Evolutionary conservation across 2,329 filamentous ascomycete genomes (phyloP).

Genomic region (Sporothrix globosa): DNA sequence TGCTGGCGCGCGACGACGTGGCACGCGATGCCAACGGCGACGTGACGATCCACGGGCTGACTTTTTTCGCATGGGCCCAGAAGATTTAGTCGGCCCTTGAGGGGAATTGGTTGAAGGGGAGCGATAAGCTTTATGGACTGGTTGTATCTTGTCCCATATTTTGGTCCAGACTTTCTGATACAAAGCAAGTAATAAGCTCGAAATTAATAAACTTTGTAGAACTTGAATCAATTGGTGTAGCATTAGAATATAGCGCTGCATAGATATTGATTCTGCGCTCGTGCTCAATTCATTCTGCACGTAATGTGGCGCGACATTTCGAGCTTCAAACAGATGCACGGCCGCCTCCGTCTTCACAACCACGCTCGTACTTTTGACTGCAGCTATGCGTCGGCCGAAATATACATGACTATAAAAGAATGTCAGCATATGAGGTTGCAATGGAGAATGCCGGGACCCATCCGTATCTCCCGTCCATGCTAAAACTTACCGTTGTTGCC

Average conservation of each 20-base stretch:
- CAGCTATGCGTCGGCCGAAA: constrained; percentile 61
- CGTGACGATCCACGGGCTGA: constrained; percentile 66
- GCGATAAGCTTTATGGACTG: too few species aligned
- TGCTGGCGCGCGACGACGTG: constrained; percentile 58
- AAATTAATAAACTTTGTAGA: neutral
- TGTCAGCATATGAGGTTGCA: constrained; percentile 34
- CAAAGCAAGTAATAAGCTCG: neutral
- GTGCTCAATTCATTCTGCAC: neutral
- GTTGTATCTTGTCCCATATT: neutral
- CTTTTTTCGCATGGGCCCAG: constrained; percentile 65
- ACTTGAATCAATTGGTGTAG: neutral
- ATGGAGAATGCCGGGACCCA: neutral
- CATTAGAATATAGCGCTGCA: too few species aligned
- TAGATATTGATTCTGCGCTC: neutral
- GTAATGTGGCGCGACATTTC: neutral
- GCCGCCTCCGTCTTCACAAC: neutral
- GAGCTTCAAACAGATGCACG: too few species aligned
- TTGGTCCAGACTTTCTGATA: neutral
- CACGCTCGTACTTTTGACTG: neutral
- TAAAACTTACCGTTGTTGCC: constrained; percentile 81
- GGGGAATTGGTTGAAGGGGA: too few species aligned
- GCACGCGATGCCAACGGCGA: constrained; percentile 64
- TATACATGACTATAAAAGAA: constrained; percentile 65
- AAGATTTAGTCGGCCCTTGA: constrained; percentile 36
- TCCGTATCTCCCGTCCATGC: neutral